phyloP scores from a whole-genome alignment of 2,329 filamentous ascomycete species.

The Fusarium algeriense region DNA sequence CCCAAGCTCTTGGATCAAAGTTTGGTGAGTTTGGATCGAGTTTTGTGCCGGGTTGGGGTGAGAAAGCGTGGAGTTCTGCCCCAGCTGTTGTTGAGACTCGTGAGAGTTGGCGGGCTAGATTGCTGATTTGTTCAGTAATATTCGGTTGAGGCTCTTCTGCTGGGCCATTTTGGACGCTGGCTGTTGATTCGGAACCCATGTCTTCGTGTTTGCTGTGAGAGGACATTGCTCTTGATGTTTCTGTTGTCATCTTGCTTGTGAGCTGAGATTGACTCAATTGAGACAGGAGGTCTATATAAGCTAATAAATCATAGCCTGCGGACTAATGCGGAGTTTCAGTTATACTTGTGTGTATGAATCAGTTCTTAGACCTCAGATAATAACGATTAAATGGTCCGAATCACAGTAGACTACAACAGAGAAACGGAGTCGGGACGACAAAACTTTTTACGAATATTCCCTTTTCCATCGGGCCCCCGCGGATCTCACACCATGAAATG shows the following conservation, averaged over 20 bases:
- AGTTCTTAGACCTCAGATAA: neutral
- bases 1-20: slow-evolving; percentile 47
- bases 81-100: slow-evolving; percentile 27
- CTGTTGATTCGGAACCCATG: slow-evolving; percentile 16
- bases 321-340: neutral
- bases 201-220: neutral
- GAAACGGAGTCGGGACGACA: neutral
- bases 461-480: neutral
- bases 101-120: slow-evolving; percentile 31
- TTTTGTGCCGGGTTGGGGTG: slow-evolving; percentile 33
- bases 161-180: slow-evolving; percentile 1
- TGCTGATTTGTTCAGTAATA: slow-evolving; percentile 15
- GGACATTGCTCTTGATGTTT: neutral
- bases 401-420: neutral
- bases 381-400: neutral
- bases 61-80: slow-evolving; percentile 35
- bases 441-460: neutral
- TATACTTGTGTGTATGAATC: neutral
- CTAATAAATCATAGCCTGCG: neutral
- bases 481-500: slow-evolving; percentile 3
- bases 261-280: neutral
- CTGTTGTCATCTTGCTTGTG: neutral
- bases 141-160: neutral
- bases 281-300: neutral
- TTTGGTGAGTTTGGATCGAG: slow-evolving; percentile 45